phyloP scores from a whole-genome alignment of 345 rosid genomes.

The Pistacia integerrima region DNA sequence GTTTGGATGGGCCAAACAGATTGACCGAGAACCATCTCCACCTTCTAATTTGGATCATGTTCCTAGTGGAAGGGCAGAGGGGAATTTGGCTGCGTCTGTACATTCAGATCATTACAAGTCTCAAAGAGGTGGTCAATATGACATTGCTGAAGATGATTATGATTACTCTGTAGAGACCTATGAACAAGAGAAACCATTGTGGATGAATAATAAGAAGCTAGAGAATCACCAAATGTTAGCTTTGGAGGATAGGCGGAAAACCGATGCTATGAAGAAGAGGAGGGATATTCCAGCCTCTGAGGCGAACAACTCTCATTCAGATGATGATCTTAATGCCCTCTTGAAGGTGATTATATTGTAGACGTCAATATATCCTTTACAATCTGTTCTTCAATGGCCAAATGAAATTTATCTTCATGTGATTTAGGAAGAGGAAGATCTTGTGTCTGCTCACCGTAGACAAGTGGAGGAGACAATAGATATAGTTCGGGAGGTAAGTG shows the following conservation, averaged over 20 bases:
- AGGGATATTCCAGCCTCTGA: slow-evolving; percentile 26
- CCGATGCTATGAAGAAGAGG: slow-evolving; percentile 23
- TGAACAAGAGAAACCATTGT: slow-evolving; percentile 32
- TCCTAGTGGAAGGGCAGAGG: slow-evolving; percentile 43
- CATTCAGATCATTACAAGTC: slow-evolving; percentile 27
- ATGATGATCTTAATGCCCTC: slow-evolving; percentile 52
- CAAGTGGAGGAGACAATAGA: slow-evolving; percentile 62
- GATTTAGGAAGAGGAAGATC: slow-evolving; percentile 62
- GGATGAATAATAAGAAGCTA: slow-evolving; percentile 21
- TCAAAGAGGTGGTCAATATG: slow-evolving; percentile 29
- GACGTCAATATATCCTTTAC: not conserved
- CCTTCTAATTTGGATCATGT: slow-evolving; percentile 29
- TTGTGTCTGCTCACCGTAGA: slow-evolving; percentile 52
- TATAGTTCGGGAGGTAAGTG: slow-evolving; percentile 51
- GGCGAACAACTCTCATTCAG: slow-evolving; percentile 28
- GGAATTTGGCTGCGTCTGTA: slow-evolving; percentile 27
- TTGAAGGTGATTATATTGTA: slow-evolving; percentile 37
- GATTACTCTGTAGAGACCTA: slow-evolving; percentile 27
- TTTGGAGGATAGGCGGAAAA: slow-evolving; percentile 26
- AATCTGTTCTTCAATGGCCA: not conserved
- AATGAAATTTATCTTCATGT: slow-evolving; percentile 12
- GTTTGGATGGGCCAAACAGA: slow-evolving; percentile 45
- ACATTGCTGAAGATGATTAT: slow-evolving; percentile 25
- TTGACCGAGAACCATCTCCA: slow-evolving; percentile 42
- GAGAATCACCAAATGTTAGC: slow-evolving; percentile 30